Percentiles rank a stretch among this genome's conserved stretches.
These are phyloP conservation scores for Scheffersomyces ergatensis DNA, from an alignment of 805 yeast species.

Conservation along the genomic window DNA sequence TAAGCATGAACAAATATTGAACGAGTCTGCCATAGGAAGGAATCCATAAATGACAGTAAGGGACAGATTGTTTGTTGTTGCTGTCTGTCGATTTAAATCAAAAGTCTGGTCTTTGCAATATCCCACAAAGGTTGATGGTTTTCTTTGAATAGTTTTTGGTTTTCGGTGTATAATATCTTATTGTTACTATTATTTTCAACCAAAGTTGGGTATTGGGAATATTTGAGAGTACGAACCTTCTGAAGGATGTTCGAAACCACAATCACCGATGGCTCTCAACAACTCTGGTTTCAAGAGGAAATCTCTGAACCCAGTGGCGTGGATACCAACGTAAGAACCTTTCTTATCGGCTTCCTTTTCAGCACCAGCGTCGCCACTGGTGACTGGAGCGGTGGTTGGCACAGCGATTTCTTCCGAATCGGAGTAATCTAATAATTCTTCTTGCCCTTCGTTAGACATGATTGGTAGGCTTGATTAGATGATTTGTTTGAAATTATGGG, in stretches of 20 bases:
- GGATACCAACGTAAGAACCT: conserved; percentile 97
- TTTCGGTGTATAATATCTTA: background rate
- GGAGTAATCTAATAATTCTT: conserved; percentile 98
- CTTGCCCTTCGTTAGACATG: conserved; percentile 97
- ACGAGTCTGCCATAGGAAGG: no score
- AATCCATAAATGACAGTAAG: no score
- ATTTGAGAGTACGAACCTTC: conserved; percentile 70
- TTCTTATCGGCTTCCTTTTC: conserved; percentile 76
- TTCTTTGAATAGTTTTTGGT: no score
- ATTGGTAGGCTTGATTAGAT: background rate
- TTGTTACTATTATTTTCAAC: background rate
- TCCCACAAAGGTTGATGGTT: background rate
- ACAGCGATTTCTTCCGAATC: conserved; percentile 95
- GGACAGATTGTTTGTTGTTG: no score
- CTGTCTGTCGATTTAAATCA: no score
- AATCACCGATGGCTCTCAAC: conserved; percentile 95
- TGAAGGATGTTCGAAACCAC: conserved; percentile 99
- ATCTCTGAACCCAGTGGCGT: conserved; percentile 98
- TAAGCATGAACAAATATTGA: no score
- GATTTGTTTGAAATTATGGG: no score
- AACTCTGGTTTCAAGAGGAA: conserved; percentile 95
- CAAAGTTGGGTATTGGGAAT: background rate
- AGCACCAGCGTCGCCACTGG: conserved; percentile 43
- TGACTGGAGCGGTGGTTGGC: conserved; percentile 46
- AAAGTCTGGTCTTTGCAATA: no score